A percentile compares a stretch with the other conserved stretches of the same genome.
phyloP scores from a whole-genome alignment of 768 basidiomycete species.

The Mycena olivaceomarginata region DNA sequence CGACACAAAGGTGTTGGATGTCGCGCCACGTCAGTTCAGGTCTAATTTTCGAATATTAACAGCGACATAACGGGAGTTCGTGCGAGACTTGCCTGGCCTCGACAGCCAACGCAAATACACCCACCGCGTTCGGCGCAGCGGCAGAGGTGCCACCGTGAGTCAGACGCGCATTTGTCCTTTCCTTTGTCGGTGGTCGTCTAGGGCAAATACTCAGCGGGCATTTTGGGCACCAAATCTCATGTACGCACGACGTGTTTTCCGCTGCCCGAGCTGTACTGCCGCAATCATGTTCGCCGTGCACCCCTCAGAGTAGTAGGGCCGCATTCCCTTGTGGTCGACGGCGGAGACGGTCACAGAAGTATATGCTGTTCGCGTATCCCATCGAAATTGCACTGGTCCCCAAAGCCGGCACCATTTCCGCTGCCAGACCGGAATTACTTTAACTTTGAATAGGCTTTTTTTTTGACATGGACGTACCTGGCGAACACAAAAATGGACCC shows the following conservation, averaged over 20 bases:
- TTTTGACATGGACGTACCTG: constrained; percentile 49
- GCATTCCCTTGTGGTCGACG: constrained; percentile 92
- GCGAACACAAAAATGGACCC: constrained; percentile 98
- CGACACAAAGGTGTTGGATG: constrained; percentile 91
- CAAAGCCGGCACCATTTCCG: constrained; percentile 93
- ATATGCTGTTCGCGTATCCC: constrained; percentile 99
- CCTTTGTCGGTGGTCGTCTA: constrained; percentile 98
- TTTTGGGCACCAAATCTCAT: constrained; percentile 13
- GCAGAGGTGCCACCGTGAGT: constrained; percentile 98
- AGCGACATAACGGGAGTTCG: constrained; percentile 1
- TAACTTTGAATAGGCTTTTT: too few species aligned
- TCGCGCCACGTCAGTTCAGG: constrained; percentile 99
- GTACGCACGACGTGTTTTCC: constrained; percentile 93
- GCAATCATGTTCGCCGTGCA: constrained; percentile 98
- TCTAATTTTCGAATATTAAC: constrained; percentile 58
- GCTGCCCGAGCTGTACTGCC: constrained; percentile 95
- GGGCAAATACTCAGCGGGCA: background rate
- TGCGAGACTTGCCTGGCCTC: constrained; percentile 78
- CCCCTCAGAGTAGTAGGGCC: constrained; percentile 98
- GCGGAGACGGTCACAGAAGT: constrained; percentile 96
- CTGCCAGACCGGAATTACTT: constrained; percentile 49
- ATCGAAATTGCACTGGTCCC: constrained; percentile 99
- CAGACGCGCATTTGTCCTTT: constrained; percentile 84
- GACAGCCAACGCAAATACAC: constrained; percentile 93
- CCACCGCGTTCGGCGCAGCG: constrained; percentile 97